Evolutionary conservation across 805 yeast species (phyloP).

Genomic region (Kuraishia hungarica): DNA sequence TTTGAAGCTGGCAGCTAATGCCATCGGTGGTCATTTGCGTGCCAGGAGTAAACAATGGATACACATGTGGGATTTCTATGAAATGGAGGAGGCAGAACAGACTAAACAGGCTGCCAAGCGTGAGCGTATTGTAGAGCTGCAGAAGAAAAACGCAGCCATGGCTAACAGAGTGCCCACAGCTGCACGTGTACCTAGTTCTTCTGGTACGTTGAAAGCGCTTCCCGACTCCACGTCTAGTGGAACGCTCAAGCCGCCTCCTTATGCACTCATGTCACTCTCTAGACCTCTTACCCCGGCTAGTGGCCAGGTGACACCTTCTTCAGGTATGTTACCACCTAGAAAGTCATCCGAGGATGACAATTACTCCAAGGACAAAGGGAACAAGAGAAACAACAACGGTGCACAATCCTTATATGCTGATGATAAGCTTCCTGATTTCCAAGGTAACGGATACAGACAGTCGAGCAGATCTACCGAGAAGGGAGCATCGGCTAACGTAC

Average conservation of each 20-base stretch:
- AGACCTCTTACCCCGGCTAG: neutral
- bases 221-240: neutral
- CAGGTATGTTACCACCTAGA: neutral
- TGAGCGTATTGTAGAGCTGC: conserved; percentile 7
- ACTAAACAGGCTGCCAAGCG: conserved; percentile 16
- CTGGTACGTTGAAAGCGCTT: neutral
- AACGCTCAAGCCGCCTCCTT: neutral
- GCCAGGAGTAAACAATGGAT: conserved; percentile 45
- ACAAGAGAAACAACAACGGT: neutral
- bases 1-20: conserved; percentile 66
- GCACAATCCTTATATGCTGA: neutral
- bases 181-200: neutral
- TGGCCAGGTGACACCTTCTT: neutral
- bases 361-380: neutral
- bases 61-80: conserved; percentile 48
- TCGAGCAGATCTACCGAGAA: neutral
- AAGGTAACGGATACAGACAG: neutral
- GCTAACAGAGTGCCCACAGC: conserved; percentile 1
- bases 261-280: conserved; percentile 2
- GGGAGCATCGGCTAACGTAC: neutral
- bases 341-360: neutral
- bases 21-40: conserved; percentile 57
- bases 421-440: neutral
- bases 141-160: neutral
- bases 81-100: conserved; percentile 35